phyloP scores from a whole-genome alignment of 495 filamentous ascomycete genomes.

The Daldinia vernicosa region DNA sequence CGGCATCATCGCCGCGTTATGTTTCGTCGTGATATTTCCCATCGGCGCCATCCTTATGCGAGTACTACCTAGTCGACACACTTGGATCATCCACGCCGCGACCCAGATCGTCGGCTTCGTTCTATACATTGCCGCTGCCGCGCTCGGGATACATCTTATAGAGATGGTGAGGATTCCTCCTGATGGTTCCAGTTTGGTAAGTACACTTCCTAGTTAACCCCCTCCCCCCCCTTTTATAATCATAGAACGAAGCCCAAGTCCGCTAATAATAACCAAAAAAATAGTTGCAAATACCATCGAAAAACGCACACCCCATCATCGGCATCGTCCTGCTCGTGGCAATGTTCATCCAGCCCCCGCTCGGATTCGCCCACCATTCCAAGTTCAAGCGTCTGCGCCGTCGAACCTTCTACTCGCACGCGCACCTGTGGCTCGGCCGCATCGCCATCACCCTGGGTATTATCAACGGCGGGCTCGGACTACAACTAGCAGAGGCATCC shows the following conservation, averaged over 20 bases:
- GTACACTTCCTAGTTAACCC: too few species aligned
- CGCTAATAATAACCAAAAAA: neutral
- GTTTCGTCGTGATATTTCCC: conserved; percentile 64
- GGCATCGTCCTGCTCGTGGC: conserved; percentile 66
- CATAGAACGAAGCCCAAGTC: too few species aligned
- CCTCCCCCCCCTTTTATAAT: neutral
- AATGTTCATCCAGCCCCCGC: conserved; percentile 65
- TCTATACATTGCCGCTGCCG: conserved; percentile 63
- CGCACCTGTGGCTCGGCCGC: conserved; percentile 75
- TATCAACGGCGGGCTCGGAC: conserved; percentile 73
- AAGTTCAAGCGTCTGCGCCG: conserved; percentile 56
- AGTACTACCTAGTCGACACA: conserved; percentile 49
- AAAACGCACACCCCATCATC: conserved; percentile 60
- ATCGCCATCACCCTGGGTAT: conserved; percentile 68
- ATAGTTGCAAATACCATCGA: conserved; percentile 31
- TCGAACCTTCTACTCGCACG: conserved; percentile 62
- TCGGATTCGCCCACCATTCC: conserved; percentile 71
- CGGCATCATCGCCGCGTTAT: conserved; percentile 52
- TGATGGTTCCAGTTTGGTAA: conserved; percentile 42
- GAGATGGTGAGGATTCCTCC: conserved; percentile 45
- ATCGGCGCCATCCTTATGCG: conserved; percentile 64
- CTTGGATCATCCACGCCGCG: conserved; percentile 59
- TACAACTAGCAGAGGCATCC: conserved; percentile 55
- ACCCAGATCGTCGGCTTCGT: conserved; percentile 63
- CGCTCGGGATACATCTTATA: conserved; percentile 64